Conservation (phyloP, 306 rosid genomes). For the Castanopsis chinensis region DNA sequence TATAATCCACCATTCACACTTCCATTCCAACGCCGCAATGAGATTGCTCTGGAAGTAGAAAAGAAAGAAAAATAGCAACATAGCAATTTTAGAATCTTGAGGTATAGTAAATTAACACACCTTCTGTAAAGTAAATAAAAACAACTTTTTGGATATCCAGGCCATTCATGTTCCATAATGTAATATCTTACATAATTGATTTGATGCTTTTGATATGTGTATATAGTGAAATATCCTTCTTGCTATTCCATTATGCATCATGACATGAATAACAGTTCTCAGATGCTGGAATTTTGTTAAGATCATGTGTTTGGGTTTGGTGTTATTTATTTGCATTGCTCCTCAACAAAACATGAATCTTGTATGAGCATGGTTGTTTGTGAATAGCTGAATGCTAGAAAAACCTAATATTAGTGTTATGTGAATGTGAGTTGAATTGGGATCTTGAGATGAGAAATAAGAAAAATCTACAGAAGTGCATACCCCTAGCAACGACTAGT, state of each 20-base stretch:
- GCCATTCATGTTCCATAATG: not conserved
- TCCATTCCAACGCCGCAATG: slow-evolving; percentile 97
- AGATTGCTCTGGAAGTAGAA: slow-evolving; percentile 86
- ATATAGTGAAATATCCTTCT: not conserved
- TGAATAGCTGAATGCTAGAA: slow-evolving; percentile 12
- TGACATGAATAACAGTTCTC: not conserved
- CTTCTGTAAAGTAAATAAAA: slow-evolving; percentile 15
- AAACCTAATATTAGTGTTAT: not conserved
- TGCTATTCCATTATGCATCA: not conserved
- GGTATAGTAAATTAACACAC: slow-evolving; percentile 21
- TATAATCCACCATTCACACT: slow-evolving; percentile 95
- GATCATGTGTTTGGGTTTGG: not conserved
- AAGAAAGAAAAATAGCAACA: slow-evolving; percentile 45
- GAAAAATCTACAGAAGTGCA: no score
- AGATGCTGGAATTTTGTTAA: slow-evolving; percentile 3
- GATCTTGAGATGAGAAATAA: no score
- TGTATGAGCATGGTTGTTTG: not conserved
- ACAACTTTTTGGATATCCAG: slow-evolving; percentile 3
- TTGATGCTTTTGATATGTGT: slow-evolving; percentile 25
- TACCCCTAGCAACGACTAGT: no score
- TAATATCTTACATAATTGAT: slow-evolving; percentile 7
- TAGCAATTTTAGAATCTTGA: slow-evolving; percentile 15
- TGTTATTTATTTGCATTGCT: slow-evolving; percentile 3
- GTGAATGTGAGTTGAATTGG: not conserved
- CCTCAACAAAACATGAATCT: not conserved